phyloP scores from a whole-genome alignment of 176 grass and related monocot species.

The Luzula sylvatica region DNA sequence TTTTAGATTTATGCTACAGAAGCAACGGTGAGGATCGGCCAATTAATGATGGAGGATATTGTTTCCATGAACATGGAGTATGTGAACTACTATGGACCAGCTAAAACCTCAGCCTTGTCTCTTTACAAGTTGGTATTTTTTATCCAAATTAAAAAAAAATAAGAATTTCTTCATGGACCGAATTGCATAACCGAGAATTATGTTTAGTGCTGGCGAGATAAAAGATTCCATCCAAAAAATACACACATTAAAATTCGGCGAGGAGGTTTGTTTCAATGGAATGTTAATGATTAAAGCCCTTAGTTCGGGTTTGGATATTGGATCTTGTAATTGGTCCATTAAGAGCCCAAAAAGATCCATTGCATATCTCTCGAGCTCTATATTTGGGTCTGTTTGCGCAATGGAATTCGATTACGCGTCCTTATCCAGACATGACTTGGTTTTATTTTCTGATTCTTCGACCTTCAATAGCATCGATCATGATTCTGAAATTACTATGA shows the following conservation, averaged over 20 bases:
- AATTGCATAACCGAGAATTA: slow-evolving; percentile 24
- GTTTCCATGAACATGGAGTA: slow-evolving; percentile 58
- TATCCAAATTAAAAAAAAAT: slow-evolving; percentile 2
- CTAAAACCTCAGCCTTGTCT: slow-evolving; percentile 18
- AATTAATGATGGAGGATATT: slow-evolving; percentile 75
- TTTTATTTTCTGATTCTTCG: slow-evolving; percentile 86
- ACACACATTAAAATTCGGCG: slow-evolving; percentile 45
- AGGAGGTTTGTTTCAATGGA: slow-evolving; percentile 89
- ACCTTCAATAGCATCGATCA: slow-evolving; percentile 40
- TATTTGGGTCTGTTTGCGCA: slow-evolving; percentile 70
- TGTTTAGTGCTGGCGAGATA: slow-evolving; percentile 45
- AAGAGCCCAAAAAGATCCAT: slow-evolving; percentile 52
- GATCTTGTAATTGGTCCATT: slow-evolving; percentile 76
- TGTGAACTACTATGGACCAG: slow-evolving; percentile 62
- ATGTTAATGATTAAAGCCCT: slow-evolving; percentile 60
- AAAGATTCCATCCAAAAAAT: slow-evolving; percentile 70
- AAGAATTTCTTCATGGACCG: not conserved
- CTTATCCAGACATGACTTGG: slow-evolving; percentile 51
- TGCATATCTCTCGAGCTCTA: slow-evolving; percentile 54
- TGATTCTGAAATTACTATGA: slow-evolving; percentile 26
- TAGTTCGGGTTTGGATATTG: slow-evolving; percentile 92
- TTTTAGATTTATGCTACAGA: slow-evolving; percentile 70
- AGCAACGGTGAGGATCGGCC: slow-evolving; percentile 46
- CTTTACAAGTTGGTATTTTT: slow-evolving; percentile 54
- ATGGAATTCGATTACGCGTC: slow-evolving; percentile 54